Evolutionary conservation across 805 yeast genomes (phyloP).

Genomic region (Cyberlindnera xishuangbannaensis): DNA sequence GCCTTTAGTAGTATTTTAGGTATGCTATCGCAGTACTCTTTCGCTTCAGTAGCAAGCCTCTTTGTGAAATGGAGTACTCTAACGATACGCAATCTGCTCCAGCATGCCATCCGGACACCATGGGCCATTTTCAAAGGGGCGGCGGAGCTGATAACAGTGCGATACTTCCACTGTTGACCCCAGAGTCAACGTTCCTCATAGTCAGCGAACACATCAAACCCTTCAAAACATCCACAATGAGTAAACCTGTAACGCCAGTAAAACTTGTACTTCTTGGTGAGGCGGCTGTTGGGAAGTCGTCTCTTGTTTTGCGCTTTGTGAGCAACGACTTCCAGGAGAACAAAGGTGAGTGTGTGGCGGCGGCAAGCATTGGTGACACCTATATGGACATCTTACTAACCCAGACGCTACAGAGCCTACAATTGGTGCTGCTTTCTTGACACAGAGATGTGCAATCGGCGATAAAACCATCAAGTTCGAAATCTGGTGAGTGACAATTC

Average conservation of each 20-base stretch:
- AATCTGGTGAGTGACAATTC: conserved; percentile 50
- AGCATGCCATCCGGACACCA: conserved; percentile 5
- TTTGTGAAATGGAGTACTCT: too few relatives aligned
- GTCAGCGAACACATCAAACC: too few relatives aligned
- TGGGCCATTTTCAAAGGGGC: too few relatives aligned
- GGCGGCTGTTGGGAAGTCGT: conserved; percentile 97
- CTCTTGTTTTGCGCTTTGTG: conserved; percentile 86
- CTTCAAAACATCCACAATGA: conserved; percentile 4
- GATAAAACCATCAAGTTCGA: conserved; percentile 85
- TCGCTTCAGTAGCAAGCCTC: too few relatives aligned
- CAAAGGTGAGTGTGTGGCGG: conserved; percentile 37
- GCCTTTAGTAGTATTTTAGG: too few relatives aligned
- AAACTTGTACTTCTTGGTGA: conserved; percentile 92
- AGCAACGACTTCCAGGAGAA: conserved; percentile 95
- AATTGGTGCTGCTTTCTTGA: conserved; percentile 94
- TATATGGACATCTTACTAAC: conserved; percentile 13
- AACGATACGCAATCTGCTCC: too few relatives aligned
- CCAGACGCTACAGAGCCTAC: conserved; percentile 72
- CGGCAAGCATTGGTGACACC: too few relatives aligned
- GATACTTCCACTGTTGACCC: too few relatives aligned
- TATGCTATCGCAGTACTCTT: too few relatives aligned
- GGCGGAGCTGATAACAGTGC: too few relatives aligned
- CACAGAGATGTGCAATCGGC: conserved; percentile 88
- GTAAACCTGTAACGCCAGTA: conserved; percentile 57
- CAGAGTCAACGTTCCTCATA: too few relatives aligned